A percentile compares a stretch with the other conserved stretches of the same genome.
phyloP scores from a whole-genome alignment of 345 rosid species.

The Eucalyptus erythrocorys region DNA sequence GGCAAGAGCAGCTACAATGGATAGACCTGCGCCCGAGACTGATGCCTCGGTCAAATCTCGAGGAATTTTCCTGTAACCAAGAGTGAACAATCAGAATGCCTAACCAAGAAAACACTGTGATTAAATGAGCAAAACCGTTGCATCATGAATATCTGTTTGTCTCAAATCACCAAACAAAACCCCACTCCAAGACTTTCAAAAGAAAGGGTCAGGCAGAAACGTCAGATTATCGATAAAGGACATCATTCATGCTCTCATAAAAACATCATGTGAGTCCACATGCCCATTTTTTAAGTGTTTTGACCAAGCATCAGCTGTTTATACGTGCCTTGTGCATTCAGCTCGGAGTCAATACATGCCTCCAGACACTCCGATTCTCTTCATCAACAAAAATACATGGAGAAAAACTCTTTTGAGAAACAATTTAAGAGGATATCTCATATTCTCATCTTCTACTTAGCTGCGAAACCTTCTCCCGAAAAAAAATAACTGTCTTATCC shows the following conservation, averaged over 20 bases:
- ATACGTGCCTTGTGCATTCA: neutral
- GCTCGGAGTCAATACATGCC: neutral
- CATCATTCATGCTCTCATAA: neutral
- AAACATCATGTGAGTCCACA: neutral
- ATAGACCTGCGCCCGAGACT: slow-evolving; percentile 91
- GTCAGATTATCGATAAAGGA: neutral
- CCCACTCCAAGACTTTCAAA: neutral
- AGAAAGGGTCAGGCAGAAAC: neutral
- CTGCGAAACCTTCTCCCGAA: neutral
- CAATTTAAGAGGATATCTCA: neutral
- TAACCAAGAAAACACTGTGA: neutral
- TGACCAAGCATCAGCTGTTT: neutral
- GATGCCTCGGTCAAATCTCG: slow-evolving; percentile 99
- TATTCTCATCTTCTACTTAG: neutral
- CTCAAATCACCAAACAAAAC: neutral
- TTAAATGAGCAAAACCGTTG: neutral
- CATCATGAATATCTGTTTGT: neutral
- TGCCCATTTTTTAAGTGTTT: neutral
- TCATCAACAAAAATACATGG: neutral
- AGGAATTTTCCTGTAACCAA: slow-evolving; percentile 80
- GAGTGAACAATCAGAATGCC: neutral
- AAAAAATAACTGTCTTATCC: neutral
- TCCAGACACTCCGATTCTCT: neutral
- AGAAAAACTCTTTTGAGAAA: neutral
- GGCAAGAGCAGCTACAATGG: slow-evolving; percentile 72